Conservation (phyloP, 441 rosid genomes). For the Syzygium syzygioides region DNA sequence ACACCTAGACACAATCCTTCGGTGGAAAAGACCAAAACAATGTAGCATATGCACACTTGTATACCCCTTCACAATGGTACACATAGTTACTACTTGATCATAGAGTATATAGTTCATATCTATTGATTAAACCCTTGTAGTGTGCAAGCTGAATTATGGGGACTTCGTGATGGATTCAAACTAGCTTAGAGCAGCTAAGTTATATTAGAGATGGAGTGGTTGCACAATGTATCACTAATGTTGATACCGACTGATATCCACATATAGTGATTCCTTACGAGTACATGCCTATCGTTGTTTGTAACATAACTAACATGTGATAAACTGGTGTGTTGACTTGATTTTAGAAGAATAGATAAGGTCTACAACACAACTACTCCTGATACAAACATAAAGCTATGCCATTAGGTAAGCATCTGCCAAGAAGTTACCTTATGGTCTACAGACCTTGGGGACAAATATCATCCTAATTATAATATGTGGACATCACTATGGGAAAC, state of each 20-base stretch:
- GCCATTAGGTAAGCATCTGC: not conserved
- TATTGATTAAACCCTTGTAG: not conserved
- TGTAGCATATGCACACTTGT: not conserved
- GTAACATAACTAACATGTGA: not conserved
- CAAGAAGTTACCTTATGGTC: not conserved
- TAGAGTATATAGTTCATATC: not conserved
- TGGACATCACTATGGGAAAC: not conserved
- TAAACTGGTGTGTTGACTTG: not conserved
- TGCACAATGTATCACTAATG: not conserved
- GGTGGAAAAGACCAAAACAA: not conserved
- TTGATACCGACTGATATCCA: not conserved
- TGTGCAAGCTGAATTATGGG: not conserved
- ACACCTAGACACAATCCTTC: not conserved
- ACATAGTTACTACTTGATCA: not conserved
- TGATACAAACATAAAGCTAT: not conserved
- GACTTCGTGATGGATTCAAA: not conserved
- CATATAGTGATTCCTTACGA: not conserved
- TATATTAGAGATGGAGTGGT: not conserved
- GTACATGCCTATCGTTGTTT: not conserved
- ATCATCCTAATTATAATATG: not conserved
- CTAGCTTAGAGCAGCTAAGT: not conserved
- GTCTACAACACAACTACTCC: not conserved
- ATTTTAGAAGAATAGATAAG: not conserved
- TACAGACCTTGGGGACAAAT: not conserved
- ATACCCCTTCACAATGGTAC: not conserved